A percentile compares a stretch with the other conserved stretches of the same genome.
Conservation (phyloP, 2,329 filamentous ascomycete genomes). For the Neonectria faginata region DNA sequence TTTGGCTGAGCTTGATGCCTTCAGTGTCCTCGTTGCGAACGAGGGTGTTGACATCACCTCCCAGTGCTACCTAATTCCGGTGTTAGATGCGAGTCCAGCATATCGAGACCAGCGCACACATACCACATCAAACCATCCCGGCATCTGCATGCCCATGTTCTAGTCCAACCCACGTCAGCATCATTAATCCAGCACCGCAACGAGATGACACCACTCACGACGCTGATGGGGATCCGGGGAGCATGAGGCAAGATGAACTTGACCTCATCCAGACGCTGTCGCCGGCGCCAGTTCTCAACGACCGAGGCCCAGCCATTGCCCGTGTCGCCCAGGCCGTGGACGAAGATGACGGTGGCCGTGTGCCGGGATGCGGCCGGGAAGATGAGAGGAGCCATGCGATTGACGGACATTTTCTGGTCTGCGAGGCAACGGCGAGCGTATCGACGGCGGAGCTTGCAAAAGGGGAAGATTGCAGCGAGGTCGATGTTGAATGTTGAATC, state of each 20-base stretch:
- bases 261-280: slow-evolving; percentile 85
- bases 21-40: slow-evolving; percentile 69
- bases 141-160: slow-evolving; percentile 67
- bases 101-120: slow-evolving; percentile 27
- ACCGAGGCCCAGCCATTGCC: slow-evolving; percentile 83
- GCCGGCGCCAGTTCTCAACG: slow-evolving; percentile 87
- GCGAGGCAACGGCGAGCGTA: neutral
- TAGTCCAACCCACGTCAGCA: slow-evolving; percentile 34
- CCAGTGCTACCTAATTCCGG: slow-evolving; percentile 48
- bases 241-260: slow-evolving; percentile 96
- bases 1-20: slow-evolving; percentile 78
- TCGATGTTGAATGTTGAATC: slow-evolving; percentile 10
- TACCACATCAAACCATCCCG: slow-evolving; percentile 88
- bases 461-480: neutral
- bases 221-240: slow-evolving; percentile 86
- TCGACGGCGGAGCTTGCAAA: slow-evolving; percentile 18
- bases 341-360: slow-evolving; percentile 94
- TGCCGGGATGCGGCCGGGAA: slow-evolving; percentile 85
- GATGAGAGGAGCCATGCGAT: slow-evolving; percentile 66
- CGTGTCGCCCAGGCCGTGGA: slow-evolving; percentile 90
- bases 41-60: slow-evolving; percentile 48
- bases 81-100: slow-evolving; percentile 11
- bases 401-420: slow-evolving; percentile 35
- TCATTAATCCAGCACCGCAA: neutral
- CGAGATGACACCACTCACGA: slow-evolving; percentile 47